Conservation (phyloP, 495 filamentous ascomycete genomes). For the Gamarada debralockiae region DNA sequence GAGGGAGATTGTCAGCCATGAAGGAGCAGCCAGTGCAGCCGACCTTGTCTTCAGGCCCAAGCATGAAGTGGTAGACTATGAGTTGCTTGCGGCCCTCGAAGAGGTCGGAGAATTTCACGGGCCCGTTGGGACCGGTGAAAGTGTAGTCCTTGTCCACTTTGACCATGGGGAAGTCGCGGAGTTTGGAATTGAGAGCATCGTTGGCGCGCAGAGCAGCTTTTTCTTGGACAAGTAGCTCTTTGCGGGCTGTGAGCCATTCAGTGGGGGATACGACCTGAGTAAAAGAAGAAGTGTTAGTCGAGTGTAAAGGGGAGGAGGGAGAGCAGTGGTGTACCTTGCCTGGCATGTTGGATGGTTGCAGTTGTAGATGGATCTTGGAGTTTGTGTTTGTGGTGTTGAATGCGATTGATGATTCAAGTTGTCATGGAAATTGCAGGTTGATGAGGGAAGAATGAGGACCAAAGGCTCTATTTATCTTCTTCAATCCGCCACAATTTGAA, state of each 20-base stretch:
- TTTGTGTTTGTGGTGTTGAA: too few relatives aligned
- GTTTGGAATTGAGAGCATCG: conserved; percentile 28
- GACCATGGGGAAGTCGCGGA: conserved; percentile 38
- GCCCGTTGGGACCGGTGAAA: conserved; percentile 32
- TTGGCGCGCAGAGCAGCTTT: conserved; percentile 31
- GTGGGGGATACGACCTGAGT: conserved; percentile 26
- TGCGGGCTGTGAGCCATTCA: conserved; percentile 37
- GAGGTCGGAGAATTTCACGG: conserved; percentile 32
- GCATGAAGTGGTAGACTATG: conserved; percentile 47
- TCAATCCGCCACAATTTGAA: too few relatives aligned
- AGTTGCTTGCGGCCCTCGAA: conserved; percentile 39
- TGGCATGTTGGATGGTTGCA: too few relatives aligned
- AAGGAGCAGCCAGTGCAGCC: conserved; percentile 38
- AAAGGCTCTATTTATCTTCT: too few relatives aligned
- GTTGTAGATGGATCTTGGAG: too few relatives aligned
- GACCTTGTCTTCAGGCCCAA: conserved; percentile 26
- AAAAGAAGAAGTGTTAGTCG: too few relatives aligned
- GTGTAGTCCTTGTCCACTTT: conserved; percentile 33
- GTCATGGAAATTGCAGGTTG: too few relatives aligned
- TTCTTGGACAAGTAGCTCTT: conserved; percentile 36
- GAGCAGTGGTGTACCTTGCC: too few relatives aligned
- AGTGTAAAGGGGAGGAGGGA: too few relatives aligned
- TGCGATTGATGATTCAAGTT: too few relatives aligned
- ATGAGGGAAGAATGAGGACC: too few relatives aligned
- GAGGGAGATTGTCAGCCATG: conserved; percentile 36